These are phyloP conservation scores for Coniophora puteana DNA, from an alignment of 1,284 basidiomycete species.

Conservation along the genomic window DNA sequence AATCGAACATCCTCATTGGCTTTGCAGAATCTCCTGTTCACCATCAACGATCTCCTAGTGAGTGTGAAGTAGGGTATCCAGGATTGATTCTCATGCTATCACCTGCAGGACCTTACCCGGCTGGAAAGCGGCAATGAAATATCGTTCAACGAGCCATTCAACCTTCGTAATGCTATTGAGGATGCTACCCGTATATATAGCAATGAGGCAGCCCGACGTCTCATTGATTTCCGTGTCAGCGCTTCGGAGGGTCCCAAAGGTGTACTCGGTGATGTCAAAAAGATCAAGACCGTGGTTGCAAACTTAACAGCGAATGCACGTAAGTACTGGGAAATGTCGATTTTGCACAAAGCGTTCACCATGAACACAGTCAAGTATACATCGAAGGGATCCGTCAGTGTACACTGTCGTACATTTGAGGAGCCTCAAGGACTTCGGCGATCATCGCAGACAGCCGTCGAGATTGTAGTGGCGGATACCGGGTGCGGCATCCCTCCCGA, in stretches of 20 bases:
- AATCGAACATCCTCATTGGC: conserved; percentile 4
- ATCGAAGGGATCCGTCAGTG: conserved; percentile 56
- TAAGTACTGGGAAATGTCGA: conserved; percentile 29
- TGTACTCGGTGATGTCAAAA: conserved; percentile 71
- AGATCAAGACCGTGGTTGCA: conserved; percentile 79
- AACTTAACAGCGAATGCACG: conserved; percentile 83
- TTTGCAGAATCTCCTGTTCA: conserved; percentile 64
- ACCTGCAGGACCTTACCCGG: conserved; percentile 68
- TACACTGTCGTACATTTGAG: conserved; percentile 54
- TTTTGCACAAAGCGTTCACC: not conserved
- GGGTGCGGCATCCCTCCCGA: conserved; percentile 73
- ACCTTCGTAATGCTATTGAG: conserved; percentile 63
- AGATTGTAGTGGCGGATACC: conserved; percentile 76
- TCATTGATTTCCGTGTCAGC: conserved; percentile 62
- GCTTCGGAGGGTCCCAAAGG: conserved; percentile 50
- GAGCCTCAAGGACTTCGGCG: conserved; percentile 50
- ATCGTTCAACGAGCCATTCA: conserved; percentile 80
- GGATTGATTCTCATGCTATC: conserved; percentile 15
- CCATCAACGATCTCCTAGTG: conserved; percentile 82
- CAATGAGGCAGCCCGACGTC: conserved; percentile 69
- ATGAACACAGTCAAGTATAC: conserved; percentile 73
- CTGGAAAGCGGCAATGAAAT: conserved; percentile 81
- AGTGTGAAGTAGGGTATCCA: conserved; percentile 18
- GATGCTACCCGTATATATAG: conserved; percentile 65
- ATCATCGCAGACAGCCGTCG: conserved; percentile 53